Percentiles rank a stretch among this genome's conserved stretches.
Evolutionary conservation across 306 rosid species (phyloP).

Genomic region (Cicer cuneatum): DNA sequence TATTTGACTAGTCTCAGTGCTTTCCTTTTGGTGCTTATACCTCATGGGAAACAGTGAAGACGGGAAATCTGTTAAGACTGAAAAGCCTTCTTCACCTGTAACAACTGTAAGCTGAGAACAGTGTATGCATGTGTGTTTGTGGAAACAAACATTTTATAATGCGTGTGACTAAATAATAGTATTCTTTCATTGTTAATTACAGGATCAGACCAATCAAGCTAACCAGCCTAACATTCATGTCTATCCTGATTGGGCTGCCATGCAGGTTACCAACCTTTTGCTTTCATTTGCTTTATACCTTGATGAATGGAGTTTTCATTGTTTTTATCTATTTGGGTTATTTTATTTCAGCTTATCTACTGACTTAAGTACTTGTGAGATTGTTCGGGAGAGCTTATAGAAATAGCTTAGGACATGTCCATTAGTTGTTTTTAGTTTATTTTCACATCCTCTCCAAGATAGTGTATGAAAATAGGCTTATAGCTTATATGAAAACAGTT

Average conservation of each 20-base stretch:
- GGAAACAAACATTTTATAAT: constrained; percentile 3
- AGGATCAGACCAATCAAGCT: constrained; percentile 68
- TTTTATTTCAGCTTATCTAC: constrained; percentile 5
- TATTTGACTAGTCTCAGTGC: constrained; percentile 8
- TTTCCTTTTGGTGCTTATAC: constrained; percentile 41
- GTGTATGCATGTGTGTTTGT: not conserved
- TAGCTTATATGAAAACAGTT: too few species aligned
- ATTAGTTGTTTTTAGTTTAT: too few species aligned
- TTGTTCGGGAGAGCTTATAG: too few species aligned
- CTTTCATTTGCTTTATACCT: constrained; percentile 26
- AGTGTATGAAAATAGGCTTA: too few species aligned
- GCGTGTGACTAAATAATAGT: constrained; percentile 24
- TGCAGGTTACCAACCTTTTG: constrained; percentile 73
- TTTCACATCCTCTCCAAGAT: too few species aligned
- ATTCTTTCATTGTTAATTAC: constrained; percentile 37
- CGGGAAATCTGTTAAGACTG: constrained; percentile 63
- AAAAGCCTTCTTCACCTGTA: constrained; percentile 72
- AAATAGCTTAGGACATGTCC: too few species aligned
- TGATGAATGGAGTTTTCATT: constrained; percentile 1
- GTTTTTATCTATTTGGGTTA: not conserved
- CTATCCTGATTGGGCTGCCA: constrained; percentile 94
- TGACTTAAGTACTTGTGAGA: not conserved
- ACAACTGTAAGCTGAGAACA: constrained; percentile 61
- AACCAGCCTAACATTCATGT: constrained; percentile 67
- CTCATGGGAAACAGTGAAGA: constrained; percentile 86